phyloP scores from a whole-genome alignment of 805 yeast genomes.

The Sugiyamaella floridensis region DNA sequence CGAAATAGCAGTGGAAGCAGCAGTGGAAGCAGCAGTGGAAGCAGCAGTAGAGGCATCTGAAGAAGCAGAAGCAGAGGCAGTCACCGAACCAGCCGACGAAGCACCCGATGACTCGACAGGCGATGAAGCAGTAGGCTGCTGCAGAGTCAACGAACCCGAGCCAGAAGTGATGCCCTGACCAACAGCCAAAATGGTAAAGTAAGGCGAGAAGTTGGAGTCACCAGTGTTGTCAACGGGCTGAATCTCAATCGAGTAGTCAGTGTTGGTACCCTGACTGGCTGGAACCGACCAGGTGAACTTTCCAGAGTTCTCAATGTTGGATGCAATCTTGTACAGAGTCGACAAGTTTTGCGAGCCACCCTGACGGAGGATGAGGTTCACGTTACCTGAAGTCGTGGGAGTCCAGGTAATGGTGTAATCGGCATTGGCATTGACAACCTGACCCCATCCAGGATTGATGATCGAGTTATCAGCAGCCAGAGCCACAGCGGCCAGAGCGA shows the following conservation, averaged over 20 bases:
- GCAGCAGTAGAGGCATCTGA: constrained; percentile 7
- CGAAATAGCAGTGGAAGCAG: constrained; percentile 10
- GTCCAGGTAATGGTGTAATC: constrained; percentile 26
- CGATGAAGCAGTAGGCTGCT: background rate
- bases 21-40: constrained; percentile 11
- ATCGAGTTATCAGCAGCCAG: constrained; percentile 18
- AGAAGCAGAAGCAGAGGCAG: constrained; percentile 7
- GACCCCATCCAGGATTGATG: constrained; percentile 22
- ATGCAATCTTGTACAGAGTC: constrained; percentile 23
- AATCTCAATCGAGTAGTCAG: constrained; percentile 25
- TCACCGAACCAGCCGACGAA: constrained; percentile 5
- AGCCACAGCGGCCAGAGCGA: background rate
- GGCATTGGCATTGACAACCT: constrained; percentile 25
- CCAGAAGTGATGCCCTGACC: constrained; percentile 18
- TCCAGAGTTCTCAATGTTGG: constrained; percentile 26
- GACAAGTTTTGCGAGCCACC: constrained; percentile 25
- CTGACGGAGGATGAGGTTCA: constrained; percentile 23
- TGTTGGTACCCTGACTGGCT: constrained; percentile 11
- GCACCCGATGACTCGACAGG: constrained; percentile 12
- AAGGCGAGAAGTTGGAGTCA: constrained; percentile 22
- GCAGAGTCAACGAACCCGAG: constrained; percentile 6
- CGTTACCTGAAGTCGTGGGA: constrained; percentile 20
- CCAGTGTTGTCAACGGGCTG: constrained; percentile 16
- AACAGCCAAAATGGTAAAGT: constrained; percentile 21
- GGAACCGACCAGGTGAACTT: constrained; percentile 26